A percentile compares a stretch with the other conserved stretches of the same genome.
Evolutionary conservation across 2,329 filamentous ascomycete species (phyloP).

Genomic region (Parascedosporium putredinis): DNA sequence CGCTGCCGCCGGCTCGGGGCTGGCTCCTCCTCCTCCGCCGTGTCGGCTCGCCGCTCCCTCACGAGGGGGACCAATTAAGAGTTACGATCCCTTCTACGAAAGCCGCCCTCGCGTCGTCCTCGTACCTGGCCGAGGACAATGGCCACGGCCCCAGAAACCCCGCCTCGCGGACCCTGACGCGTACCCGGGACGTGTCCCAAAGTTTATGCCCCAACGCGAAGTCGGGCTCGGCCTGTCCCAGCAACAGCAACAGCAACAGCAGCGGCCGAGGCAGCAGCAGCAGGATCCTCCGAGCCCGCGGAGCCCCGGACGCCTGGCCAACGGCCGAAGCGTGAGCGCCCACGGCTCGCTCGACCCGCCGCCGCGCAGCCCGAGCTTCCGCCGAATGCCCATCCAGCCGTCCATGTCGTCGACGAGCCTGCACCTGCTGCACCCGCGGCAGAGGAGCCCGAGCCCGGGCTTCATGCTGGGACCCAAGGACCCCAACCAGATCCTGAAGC

Average conservation of each 20-base stretch:
- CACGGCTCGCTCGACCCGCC: conserved; percentile 7
- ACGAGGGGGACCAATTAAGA: conserved; percentile 19
- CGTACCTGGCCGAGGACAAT: conserved; percentile 16
- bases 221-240: conserved; percentile 18
- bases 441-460: conserved; percentile 42
- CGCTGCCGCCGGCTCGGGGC: no score
- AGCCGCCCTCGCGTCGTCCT: conserved; percentile 7
- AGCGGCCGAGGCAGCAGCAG: no score
- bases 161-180: conserved; percentile 24
- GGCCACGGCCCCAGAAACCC: conserved; percentile 19
- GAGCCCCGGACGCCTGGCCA: not conserved
- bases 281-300: not conserved
- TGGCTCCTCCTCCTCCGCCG: conserved; percentile 37
- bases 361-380: conserved; percentile 9
- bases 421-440: conserved; percentile 26
- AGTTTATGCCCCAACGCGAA: conserved; percentile 17
- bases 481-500: conserved; percentile 26
- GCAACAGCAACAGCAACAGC: no score
- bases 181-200: conserved; percentile 18
- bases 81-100: conserved; percentile 7
- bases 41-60: conserved; percentile 30
- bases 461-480: conserved; percentile 34
- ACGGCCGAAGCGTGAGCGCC: conserved; percentile 7
- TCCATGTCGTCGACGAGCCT: conserved; percentile 18
- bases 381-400: conserved; percentile 17